Evolutionary conservation across 306 rosid species (phyloP).

Genomic region (Dryas drummondii): DNA sequence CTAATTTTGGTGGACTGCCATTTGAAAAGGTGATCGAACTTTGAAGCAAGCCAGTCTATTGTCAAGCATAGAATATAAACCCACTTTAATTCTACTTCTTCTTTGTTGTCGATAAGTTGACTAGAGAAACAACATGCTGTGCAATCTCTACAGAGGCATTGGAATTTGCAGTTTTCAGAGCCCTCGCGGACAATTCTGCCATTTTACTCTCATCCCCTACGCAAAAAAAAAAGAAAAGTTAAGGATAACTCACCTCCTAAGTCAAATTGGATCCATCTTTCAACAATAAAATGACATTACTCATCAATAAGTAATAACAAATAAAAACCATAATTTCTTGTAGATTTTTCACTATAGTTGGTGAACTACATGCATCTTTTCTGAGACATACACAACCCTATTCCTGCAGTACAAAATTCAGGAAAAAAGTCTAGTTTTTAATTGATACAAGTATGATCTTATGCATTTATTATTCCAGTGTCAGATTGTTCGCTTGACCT

Average conservation of each 20-base stretch:
- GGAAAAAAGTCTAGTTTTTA: too few species aligned
- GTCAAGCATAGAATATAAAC: not conserved
- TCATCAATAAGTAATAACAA: not conserved
- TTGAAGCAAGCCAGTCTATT: not conserved
- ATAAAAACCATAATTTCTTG: not conserved
- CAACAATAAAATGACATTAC: not conserved
- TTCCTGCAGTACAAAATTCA: not conserved
- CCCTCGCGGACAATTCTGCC: constrained; percentile 77
- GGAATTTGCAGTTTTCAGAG: constrained; percentile 58
- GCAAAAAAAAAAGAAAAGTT: constrained; percentile 6
- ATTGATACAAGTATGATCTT: too few species aligned
- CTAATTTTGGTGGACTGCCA: not conserved
- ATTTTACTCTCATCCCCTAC: constrained; percentile 59
- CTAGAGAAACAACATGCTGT: constrained; percentile 52
- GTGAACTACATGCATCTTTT: not conserved
- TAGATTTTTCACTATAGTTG: too few species aligned
- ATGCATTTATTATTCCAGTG: too few species aligned
- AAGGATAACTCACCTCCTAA: not conserved
- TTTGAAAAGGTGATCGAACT: not conserved
- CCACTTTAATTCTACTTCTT: not conserved
- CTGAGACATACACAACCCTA: not conserved
- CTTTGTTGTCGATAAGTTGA: constrained; percentile 33
- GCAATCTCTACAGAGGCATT: constrained; percentile 63
- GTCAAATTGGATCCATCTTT: not conserved
- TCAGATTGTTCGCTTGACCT: not conserved